Conservation (phyloP, 208 protist species). For the Trypanosoma mega region DNA sequence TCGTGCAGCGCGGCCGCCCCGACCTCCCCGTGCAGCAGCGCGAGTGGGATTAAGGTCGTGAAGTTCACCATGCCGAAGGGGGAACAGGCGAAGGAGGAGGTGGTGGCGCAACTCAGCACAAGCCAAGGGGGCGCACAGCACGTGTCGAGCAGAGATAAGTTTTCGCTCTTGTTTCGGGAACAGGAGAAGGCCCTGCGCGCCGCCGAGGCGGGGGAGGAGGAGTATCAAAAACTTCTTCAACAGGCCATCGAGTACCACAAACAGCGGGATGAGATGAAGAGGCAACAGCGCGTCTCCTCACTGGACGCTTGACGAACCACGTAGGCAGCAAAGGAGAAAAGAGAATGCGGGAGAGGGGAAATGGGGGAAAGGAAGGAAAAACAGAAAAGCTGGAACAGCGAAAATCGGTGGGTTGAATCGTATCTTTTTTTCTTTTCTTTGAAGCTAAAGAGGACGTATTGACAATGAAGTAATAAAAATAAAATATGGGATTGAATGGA, state of each 20-base stretch:
- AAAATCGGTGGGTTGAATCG: neutral
- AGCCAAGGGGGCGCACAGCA: constrained; percentile 44
- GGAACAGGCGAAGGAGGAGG: constrained; percentile 47
- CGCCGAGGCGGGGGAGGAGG: constrained; percentile 36
- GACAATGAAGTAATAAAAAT: neutral
- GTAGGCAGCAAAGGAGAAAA: constrained; percentile 17
- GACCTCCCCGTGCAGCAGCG: neutral
- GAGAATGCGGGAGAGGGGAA: neutral
- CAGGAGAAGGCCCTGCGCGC: constrained; percentile 46
- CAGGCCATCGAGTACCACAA: constrained; percentile 60
- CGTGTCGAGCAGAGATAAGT: constrained; percentile 67
- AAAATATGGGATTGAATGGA: no score
- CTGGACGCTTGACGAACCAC: neutral
- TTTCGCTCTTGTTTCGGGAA: constrained; percentile 37
- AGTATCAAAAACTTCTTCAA: constrained; percentile 59
- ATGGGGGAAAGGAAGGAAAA: constrained; percentile 13
- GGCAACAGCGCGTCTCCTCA: constrained; percentile 27
- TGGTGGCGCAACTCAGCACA: constrained; percentile 58
- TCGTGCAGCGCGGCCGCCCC: neutral
- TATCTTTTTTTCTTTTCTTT: neutral
- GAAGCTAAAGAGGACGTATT: neutral
- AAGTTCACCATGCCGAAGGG: constrained; percentile 61
- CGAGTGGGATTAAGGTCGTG: constrained; percentile 57
- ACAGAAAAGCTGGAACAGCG: constrained; percentile 20
- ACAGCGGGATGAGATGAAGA: constrained; percentile 53